Evolutionary conservation across 1,139 yeast species (phyloP).

Genomic region (Magnusiomyces clavatus): DNA sequence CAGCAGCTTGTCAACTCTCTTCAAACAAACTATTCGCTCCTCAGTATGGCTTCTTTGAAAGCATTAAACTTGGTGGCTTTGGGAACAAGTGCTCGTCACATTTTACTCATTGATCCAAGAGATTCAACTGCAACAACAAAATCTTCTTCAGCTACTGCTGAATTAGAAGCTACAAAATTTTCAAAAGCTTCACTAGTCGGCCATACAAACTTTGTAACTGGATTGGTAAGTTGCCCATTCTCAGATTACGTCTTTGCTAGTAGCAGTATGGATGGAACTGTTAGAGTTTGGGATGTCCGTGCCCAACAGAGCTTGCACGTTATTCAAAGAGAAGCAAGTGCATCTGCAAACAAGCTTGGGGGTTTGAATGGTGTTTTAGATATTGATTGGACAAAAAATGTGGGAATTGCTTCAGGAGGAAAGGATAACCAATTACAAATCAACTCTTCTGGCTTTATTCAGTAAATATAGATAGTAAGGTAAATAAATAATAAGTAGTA

Average conservation of each 20-base stretch:
- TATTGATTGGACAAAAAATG: conserved; percentile 71
- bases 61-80: conserved; percentile 63
- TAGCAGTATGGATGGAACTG: conserved; percentile 93
- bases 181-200: conserved; percentile 71
- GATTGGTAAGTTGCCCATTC: conserved; percentile 63
- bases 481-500: conserved; percentile 4
- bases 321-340: conserved; percentile 55
- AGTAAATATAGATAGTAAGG: conserved; percentile 3
- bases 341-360: conserved; percentile 13
- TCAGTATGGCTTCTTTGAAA: conserved; percentile 61
- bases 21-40: conserved; percentile 78
- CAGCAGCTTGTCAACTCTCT: conserved; percentile 78
- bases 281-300: conserved; percentile 92
- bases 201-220: conserved; percentile 85
- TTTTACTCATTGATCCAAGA: conserved; percentile 88
- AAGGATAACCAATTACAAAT: conserved; percentile 89
- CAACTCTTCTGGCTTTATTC: conserved; percentile 32
- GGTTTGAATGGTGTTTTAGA: conserved; percentile 62
- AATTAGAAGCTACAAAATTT: conserved; percentile 20
- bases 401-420: conserved; percentile 90
- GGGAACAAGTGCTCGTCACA: conserved; percentile 95
- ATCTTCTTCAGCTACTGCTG: conserved; percentile 27
- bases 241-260: conserved; percentile 71
- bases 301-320: conserved; percentile 80
- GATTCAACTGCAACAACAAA: conserved; percentile 16